phyloP scores from a whole-genome alignment of 2,329 filamentous ascomycete genomes.

The Fusarium acutatum region DNA sequence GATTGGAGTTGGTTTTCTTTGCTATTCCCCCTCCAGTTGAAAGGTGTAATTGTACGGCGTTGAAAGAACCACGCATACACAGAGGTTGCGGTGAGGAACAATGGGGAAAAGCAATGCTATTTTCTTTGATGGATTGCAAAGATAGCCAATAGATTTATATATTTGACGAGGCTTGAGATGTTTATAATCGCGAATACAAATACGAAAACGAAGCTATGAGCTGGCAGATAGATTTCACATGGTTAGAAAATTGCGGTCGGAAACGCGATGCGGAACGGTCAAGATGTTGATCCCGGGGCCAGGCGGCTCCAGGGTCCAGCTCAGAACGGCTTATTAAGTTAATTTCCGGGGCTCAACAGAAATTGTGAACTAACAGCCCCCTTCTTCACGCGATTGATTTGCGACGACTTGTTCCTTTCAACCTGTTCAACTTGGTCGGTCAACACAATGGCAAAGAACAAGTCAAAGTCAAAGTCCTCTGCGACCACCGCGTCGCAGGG shows the following conservation, averaged over 20 bases:
- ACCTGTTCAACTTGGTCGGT: not conserved
- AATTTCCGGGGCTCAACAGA: slow-evolving; percentile 29
- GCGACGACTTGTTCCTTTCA: not conserved
- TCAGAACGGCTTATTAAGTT: slow-evolving; percentile 23
- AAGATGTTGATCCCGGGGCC: slow-evolving; percentile 33
- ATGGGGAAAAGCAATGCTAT: slow-evolving; percentile 8
- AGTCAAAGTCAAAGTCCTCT: slow-evolving; percentile 32
- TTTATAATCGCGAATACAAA: slow-evolving; percentile 30
- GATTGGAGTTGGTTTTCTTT: slow-evolving; percentile 28
- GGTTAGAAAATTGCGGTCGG: slow-evolving; percentile 14
- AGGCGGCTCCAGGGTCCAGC: slow-evolving; percentile 18
- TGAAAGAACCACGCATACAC: slow-evolving; percentile 12
- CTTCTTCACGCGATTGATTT: not conserved
- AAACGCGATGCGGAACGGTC: slow-evolving; percentile 14
- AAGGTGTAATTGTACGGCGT: slow-evolving; percentile 28
- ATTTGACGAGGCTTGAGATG: not conserved
- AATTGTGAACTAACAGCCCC: slow-evolving; percentile 7
- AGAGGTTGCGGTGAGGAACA: slow-evolving; percentile 15
- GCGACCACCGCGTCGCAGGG: slow-evolving; percentile 30
- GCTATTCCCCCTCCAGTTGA: slow-evolving; percentile 2
- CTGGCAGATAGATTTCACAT: slow-evolving; percentile 6
- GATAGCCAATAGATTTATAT: slow-evolving; percentile 19
- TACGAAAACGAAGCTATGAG: slow-evolving; percentile 35
- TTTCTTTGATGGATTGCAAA: not conserved
- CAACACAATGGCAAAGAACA: slow-evolving; percentile 27